Base-by-base conservation (phyloP, 495 filamentous ascomycete genomes). In the Pyrenula aspistea region DNA sequence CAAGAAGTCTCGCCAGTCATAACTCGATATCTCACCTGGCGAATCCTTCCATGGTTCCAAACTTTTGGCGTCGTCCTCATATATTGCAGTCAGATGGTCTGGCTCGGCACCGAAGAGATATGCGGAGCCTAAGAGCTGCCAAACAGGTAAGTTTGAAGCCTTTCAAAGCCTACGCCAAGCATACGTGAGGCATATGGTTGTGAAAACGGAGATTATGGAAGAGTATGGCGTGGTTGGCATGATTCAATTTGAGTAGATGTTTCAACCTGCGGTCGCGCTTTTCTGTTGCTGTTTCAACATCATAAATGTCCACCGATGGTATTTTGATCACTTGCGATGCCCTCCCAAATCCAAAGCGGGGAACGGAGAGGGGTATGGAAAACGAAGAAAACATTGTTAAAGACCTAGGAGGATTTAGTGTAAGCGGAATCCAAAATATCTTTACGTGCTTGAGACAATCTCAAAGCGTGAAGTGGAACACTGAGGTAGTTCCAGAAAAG, bases 181-280 rank as follows among this genome's bases (percentile, higher is more conserved):
- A 47, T 64, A 91, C 83, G 74, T 97, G 92, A 24, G 88, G 81
- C 53, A 83, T 71, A 70, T 97, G 91, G 64, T 96, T 98, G 71
- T 95, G 87, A 67, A 86, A 95, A 59, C 79, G 72, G 11, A 88
- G 76, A 53, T 87, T 63, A 63, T 93, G 67, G 65, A 86, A 95
- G 55, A 96, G 65, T 54, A 97, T 84, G 23, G 88, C 79, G 70
- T 95, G 76, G 62, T 94, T 95, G 31, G 84, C 83, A 74, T 99
- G 94, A 68, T 99, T 97, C 23, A 91, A 82, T 62, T 84, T 84
- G 31, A 99, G 65, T 12, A 97, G 76, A 67, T 97, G 90, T 67
- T 93, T 96, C 55, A 99, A 76, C 2, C 88, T 88, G 58, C 92
- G 72, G 11, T 87, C 82, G 24, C 86, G 73, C 68, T 90, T 94